phyloP scores from a whole-genome alignment of 768 basidiomycete genomes.

The Mrakia hoshinonis region DNA sequence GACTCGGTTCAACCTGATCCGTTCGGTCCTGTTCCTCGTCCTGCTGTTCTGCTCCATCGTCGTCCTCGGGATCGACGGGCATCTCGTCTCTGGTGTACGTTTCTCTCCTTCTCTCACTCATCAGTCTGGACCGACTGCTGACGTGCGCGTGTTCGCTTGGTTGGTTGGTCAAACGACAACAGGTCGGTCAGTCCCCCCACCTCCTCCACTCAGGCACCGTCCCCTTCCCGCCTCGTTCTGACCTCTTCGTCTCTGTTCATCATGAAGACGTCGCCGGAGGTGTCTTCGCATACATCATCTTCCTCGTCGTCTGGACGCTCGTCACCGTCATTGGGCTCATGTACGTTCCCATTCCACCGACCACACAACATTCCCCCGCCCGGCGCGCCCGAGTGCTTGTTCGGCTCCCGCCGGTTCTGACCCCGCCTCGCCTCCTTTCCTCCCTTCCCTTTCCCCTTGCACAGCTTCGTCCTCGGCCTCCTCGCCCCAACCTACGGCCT shows the following conservation, averaged over 20 bases:
- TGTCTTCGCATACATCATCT: background rate
- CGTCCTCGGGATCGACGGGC: slow-evolving; percentile 2
- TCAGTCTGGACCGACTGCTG: too few relatives aligned
- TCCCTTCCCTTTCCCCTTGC: background rate
- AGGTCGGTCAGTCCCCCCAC: background rate
- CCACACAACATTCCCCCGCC: background rate
- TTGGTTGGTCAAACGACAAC: too few relatives aligned
- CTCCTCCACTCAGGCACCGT: background rate
- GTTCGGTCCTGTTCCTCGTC: background rate
- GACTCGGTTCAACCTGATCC: background rate
- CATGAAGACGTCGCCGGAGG: background rate
- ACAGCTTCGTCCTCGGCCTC: background rate
- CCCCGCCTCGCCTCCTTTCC: background rate
- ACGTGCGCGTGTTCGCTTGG: too few relatives aligned
- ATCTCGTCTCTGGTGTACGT: slow-evolving; percentile 1
- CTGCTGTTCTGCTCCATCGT: background rate
- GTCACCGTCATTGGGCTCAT: background rate
- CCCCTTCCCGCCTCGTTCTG: background rate
- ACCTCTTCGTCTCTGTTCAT: background rate
- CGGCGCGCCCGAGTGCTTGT: too few relatives aligned
- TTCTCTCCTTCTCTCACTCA: background rate
- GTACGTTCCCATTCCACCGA: background rate
- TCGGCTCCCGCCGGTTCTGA: too few relatives aligned
- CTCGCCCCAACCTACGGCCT: background rate
- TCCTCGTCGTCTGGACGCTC: slow-evolving; percentile 1